Evolutionary conservation across 208 protist species (phyloP).

Genomic region (Acanthamoeba triangularis): DNA sequence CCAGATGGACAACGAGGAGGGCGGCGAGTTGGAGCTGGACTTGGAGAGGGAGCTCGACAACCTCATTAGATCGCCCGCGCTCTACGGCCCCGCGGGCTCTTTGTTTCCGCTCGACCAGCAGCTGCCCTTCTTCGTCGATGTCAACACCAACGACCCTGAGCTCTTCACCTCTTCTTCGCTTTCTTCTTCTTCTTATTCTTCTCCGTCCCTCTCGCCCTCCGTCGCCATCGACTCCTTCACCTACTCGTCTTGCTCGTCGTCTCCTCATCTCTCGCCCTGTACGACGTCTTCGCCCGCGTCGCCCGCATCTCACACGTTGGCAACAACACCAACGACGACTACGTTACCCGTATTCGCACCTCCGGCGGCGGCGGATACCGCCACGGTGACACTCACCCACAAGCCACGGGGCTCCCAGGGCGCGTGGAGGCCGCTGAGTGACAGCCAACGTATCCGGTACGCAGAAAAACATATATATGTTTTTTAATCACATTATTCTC

Average conservation of each 20-base stretch:
- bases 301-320: too few species aligned
- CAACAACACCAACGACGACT: too few species aligned
- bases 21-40: background rate
- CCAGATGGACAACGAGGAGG: too few species aligned
- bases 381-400: background rate
- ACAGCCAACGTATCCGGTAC: background rate
- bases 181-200: background rate
- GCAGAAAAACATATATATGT: too few species aligned
- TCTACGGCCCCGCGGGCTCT: background rate
- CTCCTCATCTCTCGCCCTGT: too few species aligned
- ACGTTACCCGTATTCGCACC: background rate
- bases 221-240: background rate
- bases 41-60: background rate
- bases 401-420: background rate
- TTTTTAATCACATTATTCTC: too few species aligned
- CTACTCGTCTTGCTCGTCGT: too few species aligned
- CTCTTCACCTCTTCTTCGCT: background rate
- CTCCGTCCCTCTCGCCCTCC: background rate
- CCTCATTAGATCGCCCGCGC: background rate
- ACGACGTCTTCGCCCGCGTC: too few species aligned
- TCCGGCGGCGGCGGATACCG: background rate
- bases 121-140: background rate
- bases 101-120: background rate
- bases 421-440: background rate
- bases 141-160: background rate